Evolutionary conservation across 805 yeast genomes (phyloP), one percentile per base, ranked within the genome.

Genomic region (Starmerella bombicola): DNA sequence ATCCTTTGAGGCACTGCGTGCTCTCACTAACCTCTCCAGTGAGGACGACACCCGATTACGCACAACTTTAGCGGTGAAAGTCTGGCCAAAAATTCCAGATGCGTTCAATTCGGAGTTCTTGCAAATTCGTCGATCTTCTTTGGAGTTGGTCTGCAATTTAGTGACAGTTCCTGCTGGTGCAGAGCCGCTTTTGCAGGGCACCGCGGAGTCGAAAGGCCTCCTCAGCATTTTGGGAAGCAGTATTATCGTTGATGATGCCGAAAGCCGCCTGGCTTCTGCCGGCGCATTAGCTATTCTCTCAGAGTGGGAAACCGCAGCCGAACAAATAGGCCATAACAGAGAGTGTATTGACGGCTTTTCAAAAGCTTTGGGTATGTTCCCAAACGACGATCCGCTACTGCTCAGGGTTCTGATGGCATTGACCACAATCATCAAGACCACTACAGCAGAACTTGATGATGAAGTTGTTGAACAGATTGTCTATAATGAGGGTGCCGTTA

Each of bases 11-110:
- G 62, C 76, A 0, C 59, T 81, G 30, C 54, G 77, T 18, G 82
- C 86, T 0, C 63, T 80, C 22, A 80, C 88, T 1, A 81, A 80
- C 56, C 48, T 78, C 6, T 71, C 83, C 0, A 67, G 82, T 0
- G 44, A 66, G 2, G 63, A 62, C 32, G 63, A 63, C 9, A 62
- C 65, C 4, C 58, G 57, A 12, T 57, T 65, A 26, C 65, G 67
- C 8, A 59, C 68, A 21, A 62, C 57, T 10, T 60, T 67, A 4
- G 56, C 60, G 33, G 56, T 62, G 3, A 55, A 62, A 5, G 61
- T 66, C 36, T 73, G 76, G 70, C 50, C 64, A 1, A 64, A 63
- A 21, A 63, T 78, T 12, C 73, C 69, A 44, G 55, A 56, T 22
- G 50, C 64, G 16, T 51, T 73, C 47, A 47, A 72, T 16, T 66